Evolutionary conservation across 805 yeast species (phyloP).

Genomic region (Kregervanrija pseudodelftensis): DNA sequence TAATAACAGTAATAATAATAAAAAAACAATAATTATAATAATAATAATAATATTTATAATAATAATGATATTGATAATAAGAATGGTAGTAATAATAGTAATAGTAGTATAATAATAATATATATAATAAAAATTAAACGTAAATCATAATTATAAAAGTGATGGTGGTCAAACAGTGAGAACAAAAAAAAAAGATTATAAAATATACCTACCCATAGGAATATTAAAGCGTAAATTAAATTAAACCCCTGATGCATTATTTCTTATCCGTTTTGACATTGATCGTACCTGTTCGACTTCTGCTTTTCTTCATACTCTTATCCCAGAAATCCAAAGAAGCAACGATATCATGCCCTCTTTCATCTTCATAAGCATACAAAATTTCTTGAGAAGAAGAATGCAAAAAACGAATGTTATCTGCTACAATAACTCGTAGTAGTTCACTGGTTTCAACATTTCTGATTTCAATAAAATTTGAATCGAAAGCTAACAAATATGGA

Average conservation of each 20-base stretch:
- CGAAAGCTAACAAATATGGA: conserved; percentile 90
- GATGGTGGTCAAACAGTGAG: too few species aligned
- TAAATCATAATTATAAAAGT: too few species aligned
- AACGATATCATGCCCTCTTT: conserved; percentile 84
- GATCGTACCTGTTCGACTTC: background rate
- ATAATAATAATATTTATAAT: too few species aligned
- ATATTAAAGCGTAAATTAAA: background rate
- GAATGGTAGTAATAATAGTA: too few species aligned
- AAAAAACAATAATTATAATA: too few species aligned
- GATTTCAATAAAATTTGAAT: conserved; percentile 82
- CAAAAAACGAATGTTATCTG: conserved; percentile 82
- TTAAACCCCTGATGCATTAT: background rate
- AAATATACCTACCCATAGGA: background rate
- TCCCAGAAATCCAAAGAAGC: conserved; percentile 90
- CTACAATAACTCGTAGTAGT: conserved; percentile 78
- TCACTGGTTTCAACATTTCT: conserved; percentile 86
- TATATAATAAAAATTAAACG: too few species aligned
- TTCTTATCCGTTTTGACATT: background rate
- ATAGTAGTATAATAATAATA: too few species aligned
- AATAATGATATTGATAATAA: too few species aligned
- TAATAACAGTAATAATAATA: too few species aligned
- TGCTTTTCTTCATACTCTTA: conserved; percentile 24
- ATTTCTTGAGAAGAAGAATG: conserved; percentile 93
- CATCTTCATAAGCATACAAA: conserved; percentile 85
- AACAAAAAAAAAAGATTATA: background rate